Evolutionary conservation across 352 stramenopile species (phyloP).

Genomic region (Thalassiosira mediterranea): DNA sequence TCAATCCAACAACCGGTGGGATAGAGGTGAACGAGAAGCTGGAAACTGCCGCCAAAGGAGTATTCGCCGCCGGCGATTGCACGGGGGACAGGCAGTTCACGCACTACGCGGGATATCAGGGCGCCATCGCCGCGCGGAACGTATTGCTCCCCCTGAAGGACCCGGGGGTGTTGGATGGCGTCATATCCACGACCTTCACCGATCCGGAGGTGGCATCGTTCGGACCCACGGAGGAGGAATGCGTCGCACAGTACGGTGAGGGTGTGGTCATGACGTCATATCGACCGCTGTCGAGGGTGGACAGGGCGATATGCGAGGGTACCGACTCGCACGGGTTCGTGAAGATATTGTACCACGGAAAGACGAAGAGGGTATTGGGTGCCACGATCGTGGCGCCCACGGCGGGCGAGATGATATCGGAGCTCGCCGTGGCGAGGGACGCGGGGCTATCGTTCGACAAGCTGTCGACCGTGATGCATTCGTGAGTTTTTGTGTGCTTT

Average conservation of each 20-base stretch:
- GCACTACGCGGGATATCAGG: constrained; percentile 72
- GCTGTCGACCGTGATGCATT: constrained; percentile 66
- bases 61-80: constrained; percentile 73
- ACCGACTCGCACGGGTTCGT: constrained; percentile 55
- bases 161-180: constrained; percentile 44
- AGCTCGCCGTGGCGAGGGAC: constrained; percentile 57
- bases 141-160: constrained; percentile 66
- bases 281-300: constrained; percentile 36
- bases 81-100: constrained; percentile 69
- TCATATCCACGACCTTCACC: constrained; percentile 67
- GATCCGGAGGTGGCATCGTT: constrained; percentile 66
- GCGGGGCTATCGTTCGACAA: constrained; percentile 51
- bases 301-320: constrained; percentile 59
- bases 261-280: constrained; percentile 44
- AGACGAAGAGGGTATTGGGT: constrained; percentile 57
- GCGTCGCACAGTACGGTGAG: constrained; percentile 53
- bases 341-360: constrained; percentile 59
- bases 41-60: constrained; percentile 51
- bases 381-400: constrained; percentile 63
- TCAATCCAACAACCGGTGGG: constrained; percentile 44
- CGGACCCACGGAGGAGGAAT: constrained; percentile 57
- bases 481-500: no score
- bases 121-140: constrained; percentile 71
- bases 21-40: constrained; percentile 59
- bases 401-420: constrained; percentile 68